Evolutionary conservation across 495 filamentous ascomycete genomes (phyloP), one percentile per base, ranked within the genome.

Genomic region (Penicillium desertorum): DNA sequence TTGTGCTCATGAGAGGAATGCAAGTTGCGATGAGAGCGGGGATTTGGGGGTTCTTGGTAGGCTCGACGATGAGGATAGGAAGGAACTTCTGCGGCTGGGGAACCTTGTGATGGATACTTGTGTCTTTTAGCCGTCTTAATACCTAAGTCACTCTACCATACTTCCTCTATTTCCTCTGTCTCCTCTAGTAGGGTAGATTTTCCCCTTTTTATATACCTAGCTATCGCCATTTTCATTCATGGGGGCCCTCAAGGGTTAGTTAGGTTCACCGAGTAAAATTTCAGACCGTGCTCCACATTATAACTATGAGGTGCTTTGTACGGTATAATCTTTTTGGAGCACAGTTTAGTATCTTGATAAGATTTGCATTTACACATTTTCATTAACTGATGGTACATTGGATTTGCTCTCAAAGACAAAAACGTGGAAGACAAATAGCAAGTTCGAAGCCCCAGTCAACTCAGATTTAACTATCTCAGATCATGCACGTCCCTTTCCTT

Each of bases 1-100:
- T 83, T 23, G 56, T 69, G 3, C 65, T 81, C 22, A 74, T 81
- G 66, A 66, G 75, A 58, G 78, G 74, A 8, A 60, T 82, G 51
- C 77, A 82, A 46, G 62, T 71, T 57, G 76, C 71, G 6, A 54
- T 80, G 19, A 73, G 76, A 55, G 70, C 72, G 1, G 70, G 69
- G 8, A 66, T 80, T 27, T 80, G 79, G 76, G 71, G 79, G 7
- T 58, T 77, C 36, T 56, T 75, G 17, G 75, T 76, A 0, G 69
- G 72, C 9, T 64, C 71, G 4, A 76, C 75, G 1, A 78, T 78
- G 61, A 74, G 67, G 43, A 69, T 76, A 53, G 80, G 80, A 5
- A 72, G 66, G 49, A 77, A 59, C 27, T 75, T 71, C 44, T 81
- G 76, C 59, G 70, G 70, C 1, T 81, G 79, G 79, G 77, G 79